A percentile compares a stretch with the other conserved stretches of the same genome.
Evolutionary conservation across 805 yeast genomes (phyloP).

Genomic region (Metschnikowia proteae): DNA sequence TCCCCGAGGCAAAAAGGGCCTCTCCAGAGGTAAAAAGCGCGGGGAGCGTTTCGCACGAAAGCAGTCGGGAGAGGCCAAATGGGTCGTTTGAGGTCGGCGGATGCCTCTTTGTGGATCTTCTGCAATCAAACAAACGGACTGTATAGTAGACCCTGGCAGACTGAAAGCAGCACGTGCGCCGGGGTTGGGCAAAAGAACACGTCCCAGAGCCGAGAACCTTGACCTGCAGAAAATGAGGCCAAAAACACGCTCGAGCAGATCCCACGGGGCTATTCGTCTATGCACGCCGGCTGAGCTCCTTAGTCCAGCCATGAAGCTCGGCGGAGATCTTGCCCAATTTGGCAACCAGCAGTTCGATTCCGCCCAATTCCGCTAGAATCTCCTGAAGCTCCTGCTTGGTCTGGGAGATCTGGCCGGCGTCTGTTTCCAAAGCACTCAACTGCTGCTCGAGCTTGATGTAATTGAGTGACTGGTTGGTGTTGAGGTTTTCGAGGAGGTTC

Average conservation of each 20-base stretch:
- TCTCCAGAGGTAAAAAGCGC: neutral
- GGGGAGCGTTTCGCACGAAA: neutral
- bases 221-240: neutral
- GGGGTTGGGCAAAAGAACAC: too few species aligned
- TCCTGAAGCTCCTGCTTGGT: slow-evolving; percentile 23
- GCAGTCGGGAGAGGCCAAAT: neutral
- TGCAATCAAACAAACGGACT: too few species aligned
- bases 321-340: slow-evolving; percentile 38
- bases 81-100: neutral
- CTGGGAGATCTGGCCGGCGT: slow-evolving; percentile 28
- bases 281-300: slow-evolving; percentile 3
- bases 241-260: too few species aligned
- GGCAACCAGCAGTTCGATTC: slow-evolving; percentile 33
- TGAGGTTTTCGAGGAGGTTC: slow-evolving; percentile 49
- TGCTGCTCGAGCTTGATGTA: slow-evolving; percentile 43
- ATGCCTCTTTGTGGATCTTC: neutral
- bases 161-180: too few species aligned
- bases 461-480: slow-evolving; percentile 55
- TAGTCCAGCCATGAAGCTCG: slow-evolving; percentile 11
- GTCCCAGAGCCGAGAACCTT: neutral
- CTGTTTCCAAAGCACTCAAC: slow-evolving; percentile 42
- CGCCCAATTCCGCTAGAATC: slow-evolving; percentile 22
- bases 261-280: neutral
- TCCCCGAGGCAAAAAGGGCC: neutral
- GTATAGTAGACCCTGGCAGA: too few species aligned